These are phyloP conservation scores for Ogataea corticis DNA, from an alignment of 805 yeast genomes.

Conservation along the genomic window DNA sequence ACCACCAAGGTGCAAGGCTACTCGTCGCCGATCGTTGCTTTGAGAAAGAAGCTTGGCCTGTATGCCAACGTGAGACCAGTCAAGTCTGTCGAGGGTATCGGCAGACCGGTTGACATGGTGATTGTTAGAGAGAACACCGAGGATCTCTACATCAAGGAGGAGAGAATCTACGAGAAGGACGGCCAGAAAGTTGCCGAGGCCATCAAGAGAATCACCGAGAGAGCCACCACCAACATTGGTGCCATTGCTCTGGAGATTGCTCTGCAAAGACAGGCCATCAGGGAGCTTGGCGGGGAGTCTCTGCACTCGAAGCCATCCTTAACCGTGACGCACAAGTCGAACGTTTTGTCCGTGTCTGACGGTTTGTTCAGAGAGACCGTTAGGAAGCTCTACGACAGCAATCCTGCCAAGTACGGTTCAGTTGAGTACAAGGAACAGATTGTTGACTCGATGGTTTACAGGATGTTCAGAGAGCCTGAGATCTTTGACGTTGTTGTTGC, in stretches of 20 bases:
- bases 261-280: constrained; percentile 78
- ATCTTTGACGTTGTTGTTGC: constrained; percentile 98
- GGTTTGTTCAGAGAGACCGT: constrained; percentile 94
- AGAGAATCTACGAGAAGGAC: constrained; percentile 70
- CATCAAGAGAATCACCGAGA: constrained; percentile 90
- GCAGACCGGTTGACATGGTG: constrained; percentile 93
- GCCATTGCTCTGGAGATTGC: constrained; percentile 92
- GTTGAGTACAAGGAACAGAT: constrained; percentile 89
- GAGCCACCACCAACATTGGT: constrained; percentile 83
- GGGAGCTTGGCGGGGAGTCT: constrained; percentile 61
- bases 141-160: constrained; percentile 95
- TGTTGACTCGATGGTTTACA: constrained; percentile 98
- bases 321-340: constrained; percentile 95
- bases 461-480: constrained; percentile 98
- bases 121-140: constrained; percentile 99
- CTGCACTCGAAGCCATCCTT: constrained; percentile 59
- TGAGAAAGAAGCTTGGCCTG: constrained; percentile 90
- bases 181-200: constrained; percentile 96
- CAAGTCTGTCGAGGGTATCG: constrained; percentile 83
- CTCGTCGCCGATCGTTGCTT: constrained; percentile 98
- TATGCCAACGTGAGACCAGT: constrained; percentile 98
- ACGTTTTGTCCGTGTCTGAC: constrained; percentile 88
- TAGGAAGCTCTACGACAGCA: constrained; percentile 56
- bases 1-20: constrained; percentile 92
- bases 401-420: constrained; percentile 55